Conservation (phyloP, 1,139 yeast genomes). For the Diutina pseudorugosa region DNA sequence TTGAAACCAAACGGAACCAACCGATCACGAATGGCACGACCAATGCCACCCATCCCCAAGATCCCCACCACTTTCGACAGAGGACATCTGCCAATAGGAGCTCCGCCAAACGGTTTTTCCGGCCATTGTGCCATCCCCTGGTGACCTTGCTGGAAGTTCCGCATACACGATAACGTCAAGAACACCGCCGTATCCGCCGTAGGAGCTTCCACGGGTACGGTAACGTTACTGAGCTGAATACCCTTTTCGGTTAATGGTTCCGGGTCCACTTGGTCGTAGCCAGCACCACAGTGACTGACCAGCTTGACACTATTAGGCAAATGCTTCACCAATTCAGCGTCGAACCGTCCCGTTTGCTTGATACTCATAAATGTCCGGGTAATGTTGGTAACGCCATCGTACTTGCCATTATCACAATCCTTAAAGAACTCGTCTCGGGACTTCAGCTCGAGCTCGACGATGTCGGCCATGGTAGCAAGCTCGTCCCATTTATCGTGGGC, state of each 20-base stretch:
- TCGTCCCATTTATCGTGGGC: slow-evolving; percentile 49
- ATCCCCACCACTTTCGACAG: slow-evolving; percentile 52
- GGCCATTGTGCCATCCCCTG: slow-evolving; percentile 51
- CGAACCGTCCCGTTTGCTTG: slow-evolving; percentile 57
- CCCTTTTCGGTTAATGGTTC: slow-evolving; percentile 33
- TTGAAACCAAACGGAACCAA: slow-evolving; percentile 54
- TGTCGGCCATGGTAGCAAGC: slow-evolving; percentile 34
- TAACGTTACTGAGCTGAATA: slow-evolving; percentile 10
- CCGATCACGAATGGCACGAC: slow-evolving; percentile 53
- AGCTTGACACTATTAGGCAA: slow-evolving; percentile 54
- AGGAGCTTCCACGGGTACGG: slow-evolving; percentile 39
- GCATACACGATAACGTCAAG: slow-evolving; percentile 10
- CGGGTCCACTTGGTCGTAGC: slow-evolving; percentile 76
- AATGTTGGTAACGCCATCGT: slow-evolving; percentile 34
- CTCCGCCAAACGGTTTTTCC: slow-evolving; percentile 8
- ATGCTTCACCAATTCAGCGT: slow-evolving; percentile 48
- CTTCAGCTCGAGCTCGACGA: slow-evolving; percentile 32
- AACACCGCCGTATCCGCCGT: slow-evolving; percentile 39
- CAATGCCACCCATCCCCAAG: slow-evolving; percentile 72
- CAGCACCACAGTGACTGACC: slow-evolving; percentile 82
- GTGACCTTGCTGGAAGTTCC: slow-evolving; percentile 24
- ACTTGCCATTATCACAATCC: slow-evolving; percentile 35
- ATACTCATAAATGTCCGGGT: slow-evolving; percentile 40
- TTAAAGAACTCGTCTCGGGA: slow-evolving; percentile 37
- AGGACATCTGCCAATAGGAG: slow-evolving; percentile 36